Percentiles rank a stretch among this genome's conserved stretches.
phyloP scores from a whole-genome alignment of 805 yeast species.

The Yarrowia sp. region DNA sequence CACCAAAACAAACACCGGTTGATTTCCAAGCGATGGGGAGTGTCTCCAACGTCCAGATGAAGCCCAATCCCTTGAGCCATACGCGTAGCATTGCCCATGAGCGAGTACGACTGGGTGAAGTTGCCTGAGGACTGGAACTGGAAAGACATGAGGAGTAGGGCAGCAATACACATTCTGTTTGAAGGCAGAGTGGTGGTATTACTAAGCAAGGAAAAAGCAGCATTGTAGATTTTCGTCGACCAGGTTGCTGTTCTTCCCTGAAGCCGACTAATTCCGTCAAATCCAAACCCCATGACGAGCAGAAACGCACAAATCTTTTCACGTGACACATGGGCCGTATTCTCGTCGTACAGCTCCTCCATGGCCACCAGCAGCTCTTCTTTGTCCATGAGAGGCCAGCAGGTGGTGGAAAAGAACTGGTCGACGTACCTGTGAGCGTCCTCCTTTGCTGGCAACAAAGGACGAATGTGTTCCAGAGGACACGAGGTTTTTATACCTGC shows the following conservation, averaged over 20 bases:
- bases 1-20: constrained; percentile 30
- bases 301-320: constrained; percentile 28
- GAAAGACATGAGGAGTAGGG: constrained; percentile 21
- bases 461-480: constrained; percentile 25
- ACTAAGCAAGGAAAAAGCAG: constrained; percentile 7
- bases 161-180: constrained; percentile 24
- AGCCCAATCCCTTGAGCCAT: constrained; percentile 24
- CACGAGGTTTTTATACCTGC: constrained; percentile 20
- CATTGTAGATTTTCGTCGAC: constrained; percentile 35
- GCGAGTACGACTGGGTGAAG: constrained; percentile 17
- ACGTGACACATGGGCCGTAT: constrained; percentile 4
- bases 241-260: constrained; percentile 26
- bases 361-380: constrained; percentile 25
- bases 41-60: constrained; percentile 23
- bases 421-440: constrained; percentile 20
- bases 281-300: constrained; percentile 25
- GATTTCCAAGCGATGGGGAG: constrained; percentile 14
- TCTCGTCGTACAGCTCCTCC: constrained; percentile 28
- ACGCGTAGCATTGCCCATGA: constrained; percentile 30
- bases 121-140: constrained; percentile 29
- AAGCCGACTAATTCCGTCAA: constrained; percentile 12
- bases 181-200: constrained; percentile 18
- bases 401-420: constrained; percentile 22
- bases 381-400: constrained; percentile 25
- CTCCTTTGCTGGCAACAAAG: constrained; percentile 13